Conservation (phyloP, 441 rosid genomes). For the Hypseocharis bilobata region DNA sequence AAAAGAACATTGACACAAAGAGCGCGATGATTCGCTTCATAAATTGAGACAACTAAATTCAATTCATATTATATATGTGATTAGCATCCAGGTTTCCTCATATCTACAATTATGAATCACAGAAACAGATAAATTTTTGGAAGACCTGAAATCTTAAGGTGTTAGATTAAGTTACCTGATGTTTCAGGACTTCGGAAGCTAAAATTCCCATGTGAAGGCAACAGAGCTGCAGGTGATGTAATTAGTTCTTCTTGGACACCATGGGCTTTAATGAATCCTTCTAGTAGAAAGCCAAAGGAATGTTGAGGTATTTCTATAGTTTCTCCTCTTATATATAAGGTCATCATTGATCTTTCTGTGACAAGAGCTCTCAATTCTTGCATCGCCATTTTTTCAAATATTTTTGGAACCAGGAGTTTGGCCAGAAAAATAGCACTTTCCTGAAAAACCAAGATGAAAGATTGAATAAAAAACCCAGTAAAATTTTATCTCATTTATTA, state of each 20-base stretch:
- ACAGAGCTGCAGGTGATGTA: conserved; percentile 53
- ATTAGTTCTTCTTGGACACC: conserved; percentile 52
- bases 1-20: no score
- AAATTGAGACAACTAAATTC: no score
- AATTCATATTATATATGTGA: no score
- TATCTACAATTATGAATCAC: neutral
- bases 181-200: conserved; percentile 39
- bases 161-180: conserved; percentile 36
- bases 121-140: neutral
- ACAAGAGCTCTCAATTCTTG: conserved; percentile 70
- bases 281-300: conserved; percentile 61
- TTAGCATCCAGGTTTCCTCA: neutral
- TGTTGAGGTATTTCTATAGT: conserved; percentile 47
- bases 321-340: conserved; percentile 56
- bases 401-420: conserved; percentile 70
- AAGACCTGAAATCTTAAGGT: neutral
- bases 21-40: no score
- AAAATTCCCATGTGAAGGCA: conserved; percentile 40
- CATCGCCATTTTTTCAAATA: conserved; percentile 68
- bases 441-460: conserved; percentile 28
- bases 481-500: neutral
- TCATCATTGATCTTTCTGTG: conserved; percentile 52
- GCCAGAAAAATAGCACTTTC: conserved; percentile 73
- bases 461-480: neutral
- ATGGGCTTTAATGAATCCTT: conserved; percentile 57